These are phyloP conservation scores for Fusarium haematococcum DNA, from an alignment of 2,329 filamentous ascomycete species.

Conservation along the genomic window DNA sequence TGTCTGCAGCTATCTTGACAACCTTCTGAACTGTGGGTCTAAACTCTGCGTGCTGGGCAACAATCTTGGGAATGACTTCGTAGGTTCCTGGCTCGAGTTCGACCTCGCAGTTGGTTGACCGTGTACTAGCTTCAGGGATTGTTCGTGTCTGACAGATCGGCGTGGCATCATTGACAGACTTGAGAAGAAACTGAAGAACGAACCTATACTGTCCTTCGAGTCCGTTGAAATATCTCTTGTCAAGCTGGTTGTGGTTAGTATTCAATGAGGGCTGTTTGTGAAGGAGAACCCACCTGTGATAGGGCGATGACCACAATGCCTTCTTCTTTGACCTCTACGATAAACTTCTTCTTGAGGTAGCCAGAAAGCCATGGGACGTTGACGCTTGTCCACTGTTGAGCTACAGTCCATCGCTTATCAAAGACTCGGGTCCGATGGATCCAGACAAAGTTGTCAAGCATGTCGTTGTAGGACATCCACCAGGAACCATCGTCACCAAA, in stretches of 20 bases:
- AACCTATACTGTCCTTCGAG: slow-evolving; percentile 59
- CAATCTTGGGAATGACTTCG: slow-evolving; percentile 76
- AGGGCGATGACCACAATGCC: slow-evolving; percentile 59
- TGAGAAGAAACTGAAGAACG: slow-evolving; percentile 57
- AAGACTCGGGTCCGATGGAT: slow-evolving; percentile 61
- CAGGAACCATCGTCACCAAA: slow-evolving; percentile 75
- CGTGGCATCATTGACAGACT: slow-evolving; percentile 26
- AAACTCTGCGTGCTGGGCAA: slow-evolving; percentile 60
- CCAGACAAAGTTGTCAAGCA: slow-evolving; percentile 58
- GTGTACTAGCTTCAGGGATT: slow-evolving; percentile 53
- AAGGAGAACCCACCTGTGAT: slow-evolving; percentile 47
- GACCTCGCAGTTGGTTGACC: slow-evolving; percentile 79
- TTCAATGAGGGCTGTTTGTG: neutral
- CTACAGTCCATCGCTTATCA: slow-evolving; percentile 58
- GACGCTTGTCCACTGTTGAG: slow-evolving; percentile 58
- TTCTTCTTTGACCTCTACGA: slow-evolving; percentile 55
- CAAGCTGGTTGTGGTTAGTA: slow-evolving; percentile 49
- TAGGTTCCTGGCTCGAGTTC: slow-evolving; percentile 76
- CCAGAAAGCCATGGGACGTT: slow-evolving; percentile 59
- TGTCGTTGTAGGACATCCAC: slow-evolving; percentile 60
- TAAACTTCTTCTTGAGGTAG: slow-evolving; percentile 59
- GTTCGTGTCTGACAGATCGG: slow-evolving; percentile 39
- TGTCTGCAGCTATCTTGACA: slow-evolving; percentile 59
- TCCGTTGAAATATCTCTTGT: slow-evolving; percentile 59
- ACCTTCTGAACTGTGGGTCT: slow-evolving; percentile 68